A percentile compares a stretch with the other conserved stretches of the same genome.
Evolutionary conservation across 2,329 filamentous ascomycete genomes (phyloP).

Genomic region (Aspergillus puulaauensis): DNA sequence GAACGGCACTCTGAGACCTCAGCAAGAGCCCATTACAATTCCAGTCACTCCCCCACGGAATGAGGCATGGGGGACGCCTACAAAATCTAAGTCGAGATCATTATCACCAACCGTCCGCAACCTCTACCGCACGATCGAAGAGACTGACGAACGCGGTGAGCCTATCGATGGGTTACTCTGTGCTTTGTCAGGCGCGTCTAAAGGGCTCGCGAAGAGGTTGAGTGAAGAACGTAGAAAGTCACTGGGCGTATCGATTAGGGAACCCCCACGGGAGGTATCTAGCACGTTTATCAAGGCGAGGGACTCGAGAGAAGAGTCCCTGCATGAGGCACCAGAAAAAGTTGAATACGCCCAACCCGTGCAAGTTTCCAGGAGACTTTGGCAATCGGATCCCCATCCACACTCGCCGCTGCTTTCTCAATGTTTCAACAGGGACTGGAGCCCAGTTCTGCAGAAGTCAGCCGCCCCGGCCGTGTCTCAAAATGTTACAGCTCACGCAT

Average conservation of each 20-base stretch:
- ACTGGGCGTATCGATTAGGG: not conserved
- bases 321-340: not conserved
- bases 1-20: not conserved
- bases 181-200: constrained; percentile 26
- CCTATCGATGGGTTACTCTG: constrained; percentile 28
- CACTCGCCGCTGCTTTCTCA: constrained; percentile 22
- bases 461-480: constrained; percentile 28
- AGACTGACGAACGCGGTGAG: constrained; percentile 27
- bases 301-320: not conserved
- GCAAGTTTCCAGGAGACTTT: constrained; percentile 14
- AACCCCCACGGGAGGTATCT: not conserved
- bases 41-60: not conserved
- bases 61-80: constrained; percentile 4
- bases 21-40: not conserved
- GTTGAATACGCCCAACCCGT: not conserved
- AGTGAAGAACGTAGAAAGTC: constrained; percentile 11
- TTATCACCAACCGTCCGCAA: constrained; percentile 23
- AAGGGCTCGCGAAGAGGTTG: constrained; percentile 9
- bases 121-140: constrained; percentile 32
- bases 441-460: constrained; percentile 24
- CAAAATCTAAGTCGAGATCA: constrained; percentile 6
- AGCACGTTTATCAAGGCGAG: not conserved
- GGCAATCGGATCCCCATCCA: constrained; percentile 17
- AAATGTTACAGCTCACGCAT: constrained; percentile 31
- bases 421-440: constrained; percentile 19